Evolutionary conservation across 1,139 yeast genomes (phyloP), one percentile per base, ranked within the genome.

Genomic region (Oligophagozyma castellii): DNA sequence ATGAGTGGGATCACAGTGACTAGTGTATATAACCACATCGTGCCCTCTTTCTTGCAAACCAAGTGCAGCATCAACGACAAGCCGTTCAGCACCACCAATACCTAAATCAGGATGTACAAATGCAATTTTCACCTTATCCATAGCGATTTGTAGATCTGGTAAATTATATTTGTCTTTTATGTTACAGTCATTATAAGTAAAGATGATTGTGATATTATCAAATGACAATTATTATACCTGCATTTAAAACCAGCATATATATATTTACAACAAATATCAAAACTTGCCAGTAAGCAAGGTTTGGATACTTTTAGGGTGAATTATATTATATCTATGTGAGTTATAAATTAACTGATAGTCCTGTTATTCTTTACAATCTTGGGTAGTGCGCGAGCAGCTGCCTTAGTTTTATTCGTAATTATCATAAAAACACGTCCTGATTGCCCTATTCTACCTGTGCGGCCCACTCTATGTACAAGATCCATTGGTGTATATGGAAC

Each of bases 51-150:
- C 63, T 51, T 86, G 84, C 15, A 89, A 59, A 0, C 95, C 95
- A 3, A 83, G 62, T 0, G 96, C 98, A 2, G 94, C 92, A 55
- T 89, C 99, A 1, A 89, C 94, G 2, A 89, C 86, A 15, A 92
- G 63, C 35, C 99, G 62, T 53, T 89, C 99, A 1, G 99, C 99
- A 4, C 99, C 99, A 5, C 95, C 86, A 35, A 89, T 89, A 0
- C 98, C 98, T 31, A 89, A 59, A 56, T 89, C 99, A 0, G 99
- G 99, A 49, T 89, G 99, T 10, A 89, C 59, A 46, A 89, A 83
- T 3, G 95, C 96, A 24, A 86, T 66, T 34, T 58, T 66, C 65
- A 69, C 35, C 24, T 40, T 38, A n/a, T 15, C 19, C 14, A 10
- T 11, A 24, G 11, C 27, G 15, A 8, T 5, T n/a, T n/a, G n/a